Base-by-base conservation (phyloP, 495 filamentous ascomycete genomes). In the Xylaria intraflava region DNA sequence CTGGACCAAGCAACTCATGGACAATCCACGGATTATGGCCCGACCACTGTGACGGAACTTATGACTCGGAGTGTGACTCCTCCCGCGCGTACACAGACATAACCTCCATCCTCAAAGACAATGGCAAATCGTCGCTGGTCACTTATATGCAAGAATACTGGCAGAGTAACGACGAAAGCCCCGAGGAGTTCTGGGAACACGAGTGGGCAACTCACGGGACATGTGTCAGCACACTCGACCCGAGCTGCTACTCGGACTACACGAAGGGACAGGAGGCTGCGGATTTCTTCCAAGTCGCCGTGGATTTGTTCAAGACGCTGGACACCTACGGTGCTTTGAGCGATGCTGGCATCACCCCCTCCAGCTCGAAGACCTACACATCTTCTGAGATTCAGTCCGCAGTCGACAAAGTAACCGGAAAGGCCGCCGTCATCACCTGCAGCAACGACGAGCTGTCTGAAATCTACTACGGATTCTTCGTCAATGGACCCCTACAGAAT, bases 11-110 rank as follows among this genome's bases (percentile, higher is more conserved):
- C 17, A 79, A 90, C 59, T 82, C 79, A 19, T 94, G 88, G 89
- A 90, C 88, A 8, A 79, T 94, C 35, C 89, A 94, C 63, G 88
- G 89, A 8, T 73, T 94, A 10, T 92, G 88, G 70, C 88, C 87
- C 2, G 87, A 91, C 66, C 79, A 84, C 62, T 92, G 89, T 64
- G 84, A 88, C 57, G 88, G 88, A 50, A 83, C 78, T 12, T 92
- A 82, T 62, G 78, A 86, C 14, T 68, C 78, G 46, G 83, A 74
- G 62, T 91, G 87, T 61, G 85, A 89, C 58, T 60, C 68, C 12
- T 71, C 62, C 16, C 79, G 87, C 27, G 74, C 66, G 31, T 89
- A 89, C 69, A 79, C 70, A 41, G 83, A 86, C 60, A 88, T 91
- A 57, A 77, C 79, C 0, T 55, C 47, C 38, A 66, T 68, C 17